phyloP scores from a whole-genome alignment of 2,329 filamentous ascomycete species.

The Colletotrichum sp. region DNA sequence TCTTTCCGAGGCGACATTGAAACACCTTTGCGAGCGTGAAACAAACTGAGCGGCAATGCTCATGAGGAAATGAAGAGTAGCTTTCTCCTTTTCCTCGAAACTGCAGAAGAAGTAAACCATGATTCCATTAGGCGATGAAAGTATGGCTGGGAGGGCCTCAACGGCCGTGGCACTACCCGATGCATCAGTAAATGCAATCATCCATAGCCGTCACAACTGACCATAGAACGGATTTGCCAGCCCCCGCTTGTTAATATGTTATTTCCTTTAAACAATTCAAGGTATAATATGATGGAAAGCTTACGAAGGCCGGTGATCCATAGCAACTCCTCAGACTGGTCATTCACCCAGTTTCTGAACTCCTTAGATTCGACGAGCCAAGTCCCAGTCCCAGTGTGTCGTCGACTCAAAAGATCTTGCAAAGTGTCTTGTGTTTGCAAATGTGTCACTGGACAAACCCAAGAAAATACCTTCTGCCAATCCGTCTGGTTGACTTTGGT shows the following conservation, averaged over 20 bases:
- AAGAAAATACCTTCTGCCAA: not conserved
- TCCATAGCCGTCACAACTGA: too few relatives aligned
- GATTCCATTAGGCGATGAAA: too few relatives aligned
- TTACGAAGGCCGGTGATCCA: not conserved
- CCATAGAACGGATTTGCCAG: too few relatives aligned
- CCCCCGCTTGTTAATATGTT: not conserved
- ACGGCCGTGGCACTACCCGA: too few relatives aligned
- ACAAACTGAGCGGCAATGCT: not conserved
- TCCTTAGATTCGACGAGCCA: not conserved
- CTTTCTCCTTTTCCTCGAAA: not conserved
- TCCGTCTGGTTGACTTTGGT: not conserved
- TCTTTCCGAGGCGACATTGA: not conserved
- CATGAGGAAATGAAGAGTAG: not conserved
- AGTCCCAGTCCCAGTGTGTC: accelerated
- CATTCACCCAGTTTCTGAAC: not conserved
- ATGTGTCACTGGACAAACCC: not conserved
- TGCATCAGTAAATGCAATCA: too few relatives aligned
- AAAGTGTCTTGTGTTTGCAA: accelerated
- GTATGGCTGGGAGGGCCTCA: too few relatives aligned
- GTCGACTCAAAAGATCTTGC: not conserved
- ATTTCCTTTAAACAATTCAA: too few relatives aligned
- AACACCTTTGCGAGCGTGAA: not conserved
- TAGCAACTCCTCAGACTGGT: not conserved
- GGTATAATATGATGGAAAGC: too few relatives aligned
- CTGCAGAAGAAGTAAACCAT: not conserved